These are phyloP conservation scores for Excoecaria cochinchinensis DNA, from an alignment of 345 rosid species.

Conservation along the genomic window DNA sequence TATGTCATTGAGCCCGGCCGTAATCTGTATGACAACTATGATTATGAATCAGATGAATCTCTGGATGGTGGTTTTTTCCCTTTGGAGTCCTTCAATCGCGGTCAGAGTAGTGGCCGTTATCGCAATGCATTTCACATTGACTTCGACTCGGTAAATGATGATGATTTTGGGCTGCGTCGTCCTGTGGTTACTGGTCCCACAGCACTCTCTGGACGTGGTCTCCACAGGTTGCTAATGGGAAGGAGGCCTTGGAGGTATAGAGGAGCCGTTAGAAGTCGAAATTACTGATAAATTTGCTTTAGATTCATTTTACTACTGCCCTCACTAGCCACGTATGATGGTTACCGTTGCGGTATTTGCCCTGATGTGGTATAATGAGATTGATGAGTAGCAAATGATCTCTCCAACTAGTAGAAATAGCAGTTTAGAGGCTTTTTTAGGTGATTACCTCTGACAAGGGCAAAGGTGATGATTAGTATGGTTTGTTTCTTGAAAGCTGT, in stretches of 20 bases:
- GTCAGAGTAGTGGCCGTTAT: constrained; percentile 30
- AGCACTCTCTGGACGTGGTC: constrained; percentile 32
- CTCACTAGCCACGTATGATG: constrained; percentile 16
- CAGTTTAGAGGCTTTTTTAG: constrained; percentile 1
- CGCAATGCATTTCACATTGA: constrained; percentile 32
- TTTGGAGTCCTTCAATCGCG: constrained; percentile 40
- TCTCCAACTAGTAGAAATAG: not conserved
- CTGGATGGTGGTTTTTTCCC: constrained; percentile 39
- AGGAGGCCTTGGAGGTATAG: constrained; percentile 49
- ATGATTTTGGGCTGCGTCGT: constrained; percentile 35
- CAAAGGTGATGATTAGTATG: not conserved
- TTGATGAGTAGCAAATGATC: not conserved
- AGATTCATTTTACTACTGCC: not conserved
- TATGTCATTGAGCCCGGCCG: constrained; percentile 77
- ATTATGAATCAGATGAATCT: constrained; percentile 60
- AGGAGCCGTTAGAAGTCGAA: constrained; percentile 37
- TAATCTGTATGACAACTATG: constrained; percentile 34
- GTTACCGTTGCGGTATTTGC: constrained; percentile 14
- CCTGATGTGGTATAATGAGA: constrained; percentile 23
- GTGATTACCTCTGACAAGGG: constrained; percentile 1
- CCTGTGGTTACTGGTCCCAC: constrained; percentile 36
- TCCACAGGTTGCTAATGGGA: constrained; percentile 38
- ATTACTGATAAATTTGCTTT: not conserved
- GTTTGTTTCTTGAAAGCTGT: not conserved
- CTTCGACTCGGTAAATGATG: constrained; percentile 41